phyloP scores from a whole-genome alignment of 1,284 basidiomycete genomes.

The Trametes hirsuta region DNA sequence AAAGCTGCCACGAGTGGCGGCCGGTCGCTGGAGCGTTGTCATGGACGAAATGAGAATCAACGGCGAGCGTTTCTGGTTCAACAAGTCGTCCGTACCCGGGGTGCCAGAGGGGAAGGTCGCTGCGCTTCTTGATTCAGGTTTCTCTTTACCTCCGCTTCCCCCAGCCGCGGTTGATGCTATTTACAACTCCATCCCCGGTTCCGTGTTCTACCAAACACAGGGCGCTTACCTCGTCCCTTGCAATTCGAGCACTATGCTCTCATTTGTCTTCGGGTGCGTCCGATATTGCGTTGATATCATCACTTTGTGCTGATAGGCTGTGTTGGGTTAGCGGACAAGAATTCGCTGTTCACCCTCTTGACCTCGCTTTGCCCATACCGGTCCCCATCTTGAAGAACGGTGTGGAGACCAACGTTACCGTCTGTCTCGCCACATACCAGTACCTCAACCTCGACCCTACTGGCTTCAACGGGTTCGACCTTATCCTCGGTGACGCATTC shows the following conservation, averaged over 20 bases:
- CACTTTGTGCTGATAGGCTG: background rate
- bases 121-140: slow-evolving; percentile 37
- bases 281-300: background rate
- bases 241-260: slow-evolving; percentile 27
- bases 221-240: slow-evolving; percentile 33
- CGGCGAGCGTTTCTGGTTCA: slow-evolving; percentile 32
- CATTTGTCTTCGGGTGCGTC: slow-evolving; percentile 34
- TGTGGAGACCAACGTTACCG: slow-evolving; percentile 2
- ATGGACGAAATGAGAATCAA: slow-evolving; percentile 35
- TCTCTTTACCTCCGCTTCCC: slow-evolving; percentile 35
- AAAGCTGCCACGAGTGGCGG: slow-evolving; percentile 44
- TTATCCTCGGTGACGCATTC: slow-evolving; percentile 44
- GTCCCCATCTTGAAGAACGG: slow-evolving; percentile 2
- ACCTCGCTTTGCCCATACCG: background rate
- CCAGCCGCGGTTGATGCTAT: slow-evolving; percentile 33
- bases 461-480: slow-evolving; percentile 32
- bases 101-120: slow-evolving; percentile 33
- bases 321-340: slow-evolving; percentile 7
- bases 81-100: slow-evolving; percentile 28
- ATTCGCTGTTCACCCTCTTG: slow-evolving; percentile 11
- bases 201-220: slow-evolving; percentile 24
- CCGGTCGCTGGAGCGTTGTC: slow-evolving; percentile 41
- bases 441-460: slow-evolving; percentile 23
- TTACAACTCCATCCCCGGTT: slow-evolving; percentile 33
- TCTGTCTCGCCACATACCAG: slow-evolving; percentile 9